Evolutionary conservation across 1,139 yeast species (phyloP).

Genomic region (Geotrichum histeridarum): DNA sequence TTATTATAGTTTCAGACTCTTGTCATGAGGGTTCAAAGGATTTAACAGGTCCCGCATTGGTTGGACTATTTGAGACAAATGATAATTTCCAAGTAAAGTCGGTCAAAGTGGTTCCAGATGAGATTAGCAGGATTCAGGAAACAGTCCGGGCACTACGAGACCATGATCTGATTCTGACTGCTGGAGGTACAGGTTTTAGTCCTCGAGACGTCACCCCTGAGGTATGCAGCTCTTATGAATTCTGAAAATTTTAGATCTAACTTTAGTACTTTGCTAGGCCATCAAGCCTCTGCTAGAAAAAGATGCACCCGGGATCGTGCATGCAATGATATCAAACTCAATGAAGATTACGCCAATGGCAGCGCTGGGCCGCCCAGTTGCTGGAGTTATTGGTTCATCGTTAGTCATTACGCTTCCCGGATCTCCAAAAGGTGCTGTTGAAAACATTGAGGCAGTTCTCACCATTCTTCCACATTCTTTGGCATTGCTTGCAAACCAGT

Average conservation of each 20-base stretch:
- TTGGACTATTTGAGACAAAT: not conserved
- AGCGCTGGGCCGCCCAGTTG: conserved; percentile 46
- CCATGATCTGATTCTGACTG: conserved; percentile 36
- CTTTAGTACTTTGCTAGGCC: conserved; percentile 32
- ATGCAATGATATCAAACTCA: conserved; percentile 43
- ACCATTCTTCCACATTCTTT: conserved; percentile 43
- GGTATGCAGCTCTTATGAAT: not conserved
- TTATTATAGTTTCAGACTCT: conserved; percentile 41
- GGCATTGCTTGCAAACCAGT: conserved; percentile 34
- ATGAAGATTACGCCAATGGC: conserved; percentile 44
- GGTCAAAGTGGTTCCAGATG: conserved; percentile 35
- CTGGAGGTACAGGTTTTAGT: conserved; percentile 52
- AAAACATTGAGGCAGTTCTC: conserved; percentile 41
- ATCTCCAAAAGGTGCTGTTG: conserved; percentile 46
- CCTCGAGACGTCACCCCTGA: conserved; percentile 47
- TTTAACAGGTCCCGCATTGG: conserved; percentile 28
- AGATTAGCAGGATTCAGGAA: conserved; percentile 32
- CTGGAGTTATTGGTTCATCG: conserved; percentile 39
- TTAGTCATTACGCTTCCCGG: conserved; percentile 48
- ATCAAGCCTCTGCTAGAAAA: conserved; percentile 40
- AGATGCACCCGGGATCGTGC: conserved; percentile 47
- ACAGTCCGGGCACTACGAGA: conserved; percentile 29
- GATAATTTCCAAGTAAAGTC: conserved; percentile 19
- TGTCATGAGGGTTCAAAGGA: conserved; percentile 35
- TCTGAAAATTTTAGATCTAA: not conserved